phyloP scores from a whole-genome alignment of 768 basidiomycete species.

The Terana coerulea region DNA sequence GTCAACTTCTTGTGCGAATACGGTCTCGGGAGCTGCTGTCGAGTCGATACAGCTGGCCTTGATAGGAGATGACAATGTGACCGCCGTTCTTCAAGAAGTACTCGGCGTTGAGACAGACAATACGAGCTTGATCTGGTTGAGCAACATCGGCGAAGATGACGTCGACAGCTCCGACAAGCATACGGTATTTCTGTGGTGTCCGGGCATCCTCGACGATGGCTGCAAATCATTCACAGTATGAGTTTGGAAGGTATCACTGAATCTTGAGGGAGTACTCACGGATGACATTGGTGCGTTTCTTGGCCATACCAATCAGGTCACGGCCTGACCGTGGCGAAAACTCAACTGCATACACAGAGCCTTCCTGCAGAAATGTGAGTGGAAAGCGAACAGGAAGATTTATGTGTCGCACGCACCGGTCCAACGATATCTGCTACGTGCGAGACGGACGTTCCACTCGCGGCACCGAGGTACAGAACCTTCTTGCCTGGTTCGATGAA shows the following conservation, averaged over 20 bases:
- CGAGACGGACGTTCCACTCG: slow-evolving; percentile 95
- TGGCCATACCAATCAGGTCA: slow-evolving; percentile 98
- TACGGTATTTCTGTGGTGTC: slow-evolving; percentile 93
- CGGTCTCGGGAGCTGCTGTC: slow-evolving; percentile 82
- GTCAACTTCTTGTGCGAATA: slow-evolving; percentile 88
- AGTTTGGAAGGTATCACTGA: background rate
- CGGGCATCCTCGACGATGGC: slow-evolving; percentile 98
- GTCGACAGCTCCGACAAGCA: slow-evolving; percentile 93
- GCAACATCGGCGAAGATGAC: slow-evolving; percentile 98
- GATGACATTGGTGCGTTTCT: slow-evolving; percentile 98
- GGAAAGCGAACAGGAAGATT: background rate
- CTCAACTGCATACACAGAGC: slow-evolving; percentile 97
- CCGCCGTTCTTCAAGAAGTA: slow-evolving; percentile 95
- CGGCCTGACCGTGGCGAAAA: slow-evolving; percentile 96
- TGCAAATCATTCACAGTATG: slow-evolving; percentile 25
- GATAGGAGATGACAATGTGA: slow-evolving; percentile 92
- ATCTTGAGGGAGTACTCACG: slow-evolving; percentile 49
- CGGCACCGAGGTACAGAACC: slow-evolving; percentile 96
- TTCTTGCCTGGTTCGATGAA: slow-evolving; percentile 92
- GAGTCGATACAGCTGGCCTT: slow-evolving; percentile 99
- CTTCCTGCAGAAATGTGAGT: slow-evolving; percentile 54
- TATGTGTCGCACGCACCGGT: slow-evolving; percentile 55
- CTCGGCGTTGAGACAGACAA: slow-evolving; percentile 89
- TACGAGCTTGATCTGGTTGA: slow-evolving; percentile 98
- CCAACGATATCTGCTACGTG: slow-evolving; percentile 99